Evolutionary conservation across 495 filamentous ascomycete genomes (phyloP).

Genomic region (Penicillium steckii): DNA sequence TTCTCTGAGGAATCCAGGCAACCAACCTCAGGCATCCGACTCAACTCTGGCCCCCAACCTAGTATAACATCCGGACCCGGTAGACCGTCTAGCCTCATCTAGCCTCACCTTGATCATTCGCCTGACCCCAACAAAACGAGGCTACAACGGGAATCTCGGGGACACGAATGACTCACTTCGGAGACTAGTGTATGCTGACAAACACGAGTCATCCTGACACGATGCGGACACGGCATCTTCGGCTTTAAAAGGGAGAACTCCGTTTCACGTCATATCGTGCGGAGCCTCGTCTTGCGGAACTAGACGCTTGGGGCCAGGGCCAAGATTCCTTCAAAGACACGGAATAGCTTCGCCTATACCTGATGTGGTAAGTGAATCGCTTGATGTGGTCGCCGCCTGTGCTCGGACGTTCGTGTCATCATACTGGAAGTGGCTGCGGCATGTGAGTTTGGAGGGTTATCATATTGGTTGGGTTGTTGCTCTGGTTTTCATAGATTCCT

Average conservation of each 20-base stretch:
- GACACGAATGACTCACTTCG: slow-evolving; percentile 11
- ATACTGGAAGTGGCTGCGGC: not conserved
- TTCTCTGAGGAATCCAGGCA: slow-evolving; percentile 5
- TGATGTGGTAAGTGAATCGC: not conserved
- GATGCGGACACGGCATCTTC: not conserved
- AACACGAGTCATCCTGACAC: not conserved
- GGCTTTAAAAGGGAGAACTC: not conserved
- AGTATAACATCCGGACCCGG: not conserved
- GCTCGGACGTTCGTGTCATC: not conserved
- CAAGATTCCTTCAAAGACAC: no score
- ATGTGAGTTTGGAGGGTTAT: no score
- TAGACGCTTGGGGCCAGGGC: no score
- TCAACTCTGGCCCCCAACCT: not conserved
- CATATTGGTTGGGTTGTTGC: no score
- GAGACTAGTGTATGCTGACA: not conserved
- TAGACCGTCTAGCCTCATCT: not conserved
- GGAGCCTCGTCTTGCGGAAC: not conserved
- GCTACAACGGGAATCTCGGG: not conserved
- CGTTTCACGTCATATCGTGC: no score
- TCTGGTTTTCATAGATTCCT: no score
- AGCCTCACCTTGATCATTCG: not conserved
- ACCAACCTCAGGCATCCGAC: slow-evolving; percentile 4
- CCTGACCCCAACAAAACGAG: not conserved
- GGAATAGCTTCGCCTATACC: no score
- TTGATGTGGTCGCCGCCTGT: not conserved